Conservation (phyloP, 177 flowering plant species). For the Vitis hybrid region DNA sequence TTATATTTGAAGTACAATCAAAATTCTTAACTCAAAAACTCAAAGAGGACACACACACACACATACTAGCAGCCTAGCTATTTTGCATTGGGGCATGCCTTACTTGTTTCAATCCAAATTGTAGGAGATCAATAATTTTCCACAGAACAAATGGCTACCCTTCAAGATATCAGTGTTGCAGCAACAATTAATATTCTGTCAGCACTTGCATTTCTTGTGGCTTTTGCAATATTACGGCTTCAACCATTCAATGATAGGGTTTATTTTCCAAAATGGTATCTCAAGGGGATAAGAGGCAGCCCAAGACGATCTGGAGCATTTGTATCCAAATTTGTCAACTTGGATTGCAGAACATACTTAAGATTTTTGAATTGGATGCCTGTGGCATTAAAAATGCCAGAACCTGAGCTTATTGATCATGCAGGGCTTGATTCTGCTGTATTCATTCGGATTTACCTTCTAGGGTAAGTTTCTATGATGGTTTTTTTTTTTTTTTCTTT, state of each 20-base stretch:
- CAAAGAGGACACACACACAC: no score
- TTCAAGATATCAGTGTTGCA: constrained; percentile 57
- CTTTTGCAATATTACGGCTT: constrained; percentile 72
- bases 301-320: constrained; percentile 56
- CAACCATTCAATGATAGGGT: constrained; percentile 91
- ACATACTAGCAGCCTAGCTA: not conserved
- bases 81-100: not conserved
- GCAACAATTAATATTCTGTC: constrained; percentile 66
- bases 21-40: no score
- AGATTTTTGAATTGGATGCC: constrained; percentile 88
- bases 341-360: constrained; percentile 59
- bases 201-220: constrained; percentile 69
- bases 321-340: constrained; percentile 60
- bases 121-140: constrained; percentile 6
- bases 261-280: constrained; percentile 90
- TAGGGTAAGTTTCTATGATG: constrained; percentile 54
- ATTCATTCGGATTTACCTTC: constrained; percentile 71
- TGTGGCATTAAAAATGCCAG: constrained; percentile 82
- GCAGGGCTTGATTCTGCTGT: constrained; percentile 90
- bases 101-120: not conserved
- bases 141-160: constrained; percentile 51
- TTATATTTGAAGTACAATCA: no score
- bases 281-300: constrained; percentile 72
- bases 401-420: constrained; percentile 80
- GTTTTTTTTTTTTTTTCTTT: constrained; percentile 1